phyloP scores from a whole-genome alignment of 169 alveolate species.

The Theileria parva region DNA sequence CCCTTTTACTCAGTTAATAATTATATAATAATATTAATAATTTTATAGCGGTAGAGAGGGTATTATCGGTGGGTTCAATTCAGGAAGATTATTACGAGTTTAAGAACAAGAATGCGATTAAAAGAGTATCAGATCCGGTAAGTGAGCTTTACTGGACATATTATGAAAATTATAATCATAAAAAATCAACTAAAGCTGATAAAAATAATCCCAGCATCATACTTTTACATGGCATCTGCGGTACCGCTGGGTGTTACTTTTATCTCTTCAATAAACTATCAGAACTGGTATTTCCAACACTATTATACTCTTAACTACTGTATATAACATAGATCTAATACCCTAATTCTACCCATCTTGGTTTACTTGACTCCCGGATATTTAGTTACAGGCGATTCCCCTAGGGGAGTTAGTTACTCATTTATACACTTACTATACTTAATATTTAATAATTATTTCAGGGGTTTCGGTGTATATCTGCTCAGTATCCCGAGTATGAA shows the following conservation, averaged over 20 bases:
- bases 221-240: slow-evolving; percentile 78
- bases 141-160: slow-evolving; percentile 78
- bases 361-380: background rate
- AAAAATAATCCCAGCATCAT: slow-evolving; percentile 46
- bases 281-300: slow-evolving; percentile 37
- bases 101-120: slow-evolving; percentile 66
- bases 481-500: slow-evolving; percentile 76
- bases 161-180: slow-evolving; percentile 58
- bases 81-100: slow-evolving; percentile 70
- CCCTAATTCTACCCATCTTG: background rate
- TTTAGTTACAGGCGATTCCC: too few species aligned
- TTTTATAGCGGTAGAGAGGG: slow-evolving; percentile 46
- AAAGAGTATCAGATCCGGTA: slow-evolving; percentile 73
- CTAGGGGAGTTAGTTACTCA: too few species aligned
- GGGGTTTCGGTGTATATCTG: slow-evolving; percentile 75
- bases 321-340: too few species aligned
- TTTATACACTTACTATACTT: too few species aligned
- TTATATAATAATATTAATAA: background rate
- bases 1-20: background rate
- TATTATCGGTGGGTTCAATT: slow-evolving; percentile 50
- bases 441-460: background rate
- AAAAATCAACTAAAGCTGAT: slow-evolving; percentile 20
- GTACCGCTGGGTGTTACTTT: slow-evolving; percentile 81
- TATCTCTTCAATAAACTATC: slow-evolving; percentile 62
- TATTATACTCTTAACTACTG: slow-evolving; percentile 6